Evolutionary conservation across 768 basidiomycete species (phyloP).

Genomic region (Chiua virens): DNA sequence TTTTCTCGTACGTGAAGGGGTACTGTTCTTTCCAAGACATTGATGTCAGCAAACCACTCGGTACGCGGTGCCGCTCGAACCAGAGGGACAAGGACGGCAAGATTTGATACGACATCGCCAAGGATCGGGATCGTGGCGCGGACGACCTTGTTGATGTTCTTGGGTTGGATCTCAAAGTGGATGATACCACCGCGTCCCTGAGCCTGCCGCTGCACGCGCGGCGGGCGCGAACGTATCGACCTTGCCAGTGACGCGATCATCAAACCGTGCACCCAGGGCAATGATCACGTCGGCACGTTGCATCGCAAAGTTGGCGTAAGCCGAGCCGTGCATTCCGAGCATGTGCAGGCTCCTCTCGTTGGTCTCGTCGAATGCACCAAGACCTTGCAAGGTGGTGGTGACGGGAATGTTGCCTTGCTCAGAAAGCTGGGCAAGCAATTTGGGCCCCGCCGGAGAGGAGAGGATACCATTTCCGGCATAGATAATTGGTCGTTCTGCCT

Average conservation of each 20-base stretch:
- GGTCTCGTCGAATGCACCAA: constrained; percentile 93
- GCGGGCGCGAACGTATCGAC: constrained; percentile 88
- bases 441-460: constrained; percentile 76
- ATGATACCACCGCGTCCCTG: constrained; percentile 94
- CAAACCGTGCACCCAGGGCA: constrained; percentile 93
- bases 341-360: constrained; percentile 88
- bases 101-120: constrained; percentile 86
- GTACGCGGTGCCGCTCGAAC: constrained; percentile 63
- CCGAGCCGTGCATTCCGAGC: constrained; percentile 98
- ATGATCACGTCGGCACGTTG: constrained; percentile 98
- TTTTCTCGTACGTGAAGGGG: constrained; percentile 85
- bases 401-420: constrained; percentile 93
- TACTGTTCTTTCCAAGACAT: constrained; percentile 81
- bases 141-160: constrained; percentile 99
- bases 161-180: constrained; percentile 97
- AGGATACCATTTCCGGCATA: constrained; percentile 94
- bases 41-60: constrained; percentile 84
- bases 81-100: constrained; percentile 79
- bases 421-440: constrained; percentile 73
- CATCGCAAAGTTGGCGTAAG: constrained; percentile 97
- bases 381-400: constrained; percentile 93
- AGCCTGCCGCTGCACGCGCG: constrained; percentile 79
- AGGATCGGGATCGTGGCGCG: constrained; percentile 91
- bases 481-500: constrained; percentile 85
- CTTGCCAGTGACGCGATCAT: constrained; percentile 96